These are phyloP conservation scores for Pseudisothecium myosuroides DNA, from an alignment of 225 moss, liverwort and hornwort species.

Conservation along the genomic window DNA sequence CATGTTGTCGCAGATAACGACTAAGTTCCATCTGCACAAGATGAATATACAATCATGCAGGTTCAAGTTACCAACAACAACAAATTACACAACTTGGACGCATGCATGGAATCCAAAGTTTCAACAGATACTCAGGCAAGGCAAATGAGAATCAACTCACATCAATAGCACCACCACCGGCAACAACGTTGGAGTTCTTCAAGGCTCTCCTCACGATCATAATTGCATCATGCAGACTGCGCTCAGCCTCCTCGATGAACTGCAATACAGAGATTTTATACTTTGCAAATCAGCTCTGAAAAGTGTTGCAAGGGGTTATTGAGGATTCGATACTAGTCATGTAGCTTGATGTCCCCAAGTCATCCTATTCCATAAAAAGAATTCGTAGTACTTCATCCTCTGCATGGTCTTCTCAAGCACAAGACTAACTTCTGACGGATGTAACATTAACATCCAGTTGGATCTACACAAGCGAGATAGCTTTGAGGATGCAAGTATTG, in stretches of 20 bases:
- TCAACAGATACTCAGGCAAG: neutral
- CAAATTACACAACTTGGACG: neutral
- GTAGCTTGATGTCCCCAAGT: neutral
- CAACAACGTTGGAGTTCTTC: conserved; percentile 95
- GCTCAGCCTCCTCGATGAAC: conserved; percentile 99
- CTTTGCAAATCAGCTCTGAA: neutral
- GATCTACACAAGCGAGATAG: neutral
- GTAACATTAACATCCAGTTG: neutral
- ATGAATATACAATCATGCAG: neutral
- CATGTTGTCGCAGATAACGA: conserved; percentile 77
- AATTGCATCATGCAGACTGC: conserved; percentile 97
- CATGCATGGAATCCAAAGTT: neutral
- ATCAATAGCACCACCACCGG: conserved; percentile 97
- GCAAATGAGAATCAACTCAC: conserved; percentile 30
- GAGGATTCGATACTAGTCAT: neutral
- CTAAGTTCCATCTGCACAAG: conserved; percentile 83
- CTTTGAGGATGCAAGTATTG: neutral
- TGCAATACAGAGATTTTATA: conserved; percentile 1
- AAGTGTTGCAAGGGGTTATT: neutral
- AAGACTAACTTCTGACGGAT: neutral
- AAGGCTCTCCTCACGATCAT: conserved; percentile 95
- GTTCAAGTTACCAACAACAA: neutral
- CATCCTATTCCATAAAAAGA: neutral
- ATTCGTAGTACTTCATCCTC: neutral
- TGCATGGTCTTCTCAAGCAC: neutral